phyloP scores from a whole-genome alignment of 371 early-diverging fungal genomes.

The Umbelopsis sp. region DNA sequence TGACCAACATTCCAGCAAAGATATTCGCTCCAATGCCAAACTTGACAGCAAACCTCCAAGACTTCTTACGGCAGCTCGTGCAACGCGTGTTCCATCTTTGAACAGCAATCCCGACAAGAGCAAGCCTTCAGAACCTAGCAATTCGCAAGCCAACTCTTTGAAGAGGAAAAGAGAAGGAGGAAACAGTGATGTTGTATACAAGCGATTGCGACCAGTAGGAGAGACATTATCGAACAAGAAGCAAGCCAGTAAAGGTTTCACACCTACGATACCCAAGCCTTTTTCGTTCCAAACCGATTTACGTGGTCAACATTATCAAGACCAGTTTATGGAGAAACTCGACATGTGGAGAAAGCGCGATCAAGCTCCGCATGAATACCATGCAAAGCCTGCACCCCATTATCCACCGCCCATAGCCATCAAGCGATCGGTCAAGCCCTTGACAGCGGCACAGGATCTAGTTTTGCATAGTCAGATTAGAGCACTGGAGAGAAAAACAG shows the following conservation, averaged over 20 bases:
- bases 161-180: neutral
- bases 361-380: neutral
- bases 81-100: neutral
- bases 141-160: neutral
- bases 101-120: neutral
- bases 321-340: conserved; percentile 9
- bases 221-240: neutral
- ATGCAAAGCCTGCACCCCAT: conserved; percentile 9
- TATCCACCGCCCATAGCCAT: conserved; percentile 13
- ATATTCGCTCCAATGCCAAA: neutral
- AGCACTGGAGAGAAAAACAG: neutral
- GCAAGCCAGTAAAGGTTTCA: neutral
- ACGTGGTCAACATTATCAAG: conserved; percentile 21
- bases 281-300: conserved; percentile 19
- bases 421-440: conserved; percentile 4
- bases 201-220: neutral
- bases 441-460: neutral
- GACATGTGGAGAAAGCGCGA: conserved; percentile 19
- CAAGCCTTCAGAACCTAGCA: neutral
- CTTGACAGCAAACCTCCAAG: neutral
- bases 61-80: neutral
- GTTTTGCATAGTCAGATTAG: conserved; percentile 8
- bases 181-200: neutral
- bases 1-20: neutral
- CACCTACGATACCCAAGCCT: conserved; percentile 14